Evolutionary conservation across 768 basidiomycete genomes (phyloP), one percentile per base, ranked within the genome.

Genomic region (Scleroderma bovista): DNA sequence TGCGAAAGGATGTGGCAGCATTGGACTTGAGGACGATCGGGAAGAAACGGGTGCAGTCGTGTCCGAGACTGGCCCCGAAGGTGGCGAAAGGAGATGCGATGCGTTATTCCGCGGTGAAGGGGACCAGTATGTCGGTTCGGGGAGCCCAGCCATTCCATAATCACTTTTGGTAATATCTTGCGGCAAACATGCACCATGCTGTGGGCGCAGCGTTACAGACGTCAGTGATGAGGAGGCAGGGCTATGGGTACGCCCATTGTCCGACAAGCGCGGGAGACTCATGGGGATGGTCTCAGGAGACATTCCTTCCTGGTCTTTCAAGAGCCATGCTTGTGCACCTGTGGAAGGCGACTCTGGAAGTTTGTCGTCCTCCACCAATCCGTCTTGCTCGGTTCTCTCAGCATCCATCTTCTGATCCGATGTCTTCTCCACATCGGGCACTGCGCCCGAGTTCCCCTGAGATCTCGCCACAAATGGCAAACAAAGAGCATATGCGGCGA

Each of bases 391-490:
- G n/a, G 36, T n/a, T 13, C n/a, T 38, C 3, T 15, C 19, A 38
- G 12, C 37, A 11, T 22, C 44, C 31, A 19, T 26, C n/a, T 6
- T 20, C 19, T 12, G 26, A 20, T 36, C 33, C 9, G 43, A 24
- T 22, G 12, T 13, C 20, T 36, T 44, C 38, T 56, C 52, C 43
- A 26, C 11, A 43, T 64, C 65, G 26, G 48, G 34, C 29, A 59
- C 62, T 6, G 59, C 52, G 34, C 59, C 60, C 2, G 40, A 38
- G 33, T 15, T n/a, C 13, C 34, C 13, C 34, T 38, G 46, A 41
- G 44, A 34, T 33, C 40, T 7, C 15, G 33, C 42, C 17, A 54
- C 36, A 31, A 56, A 19, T 5, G 49, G 55, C 24, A 54, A 26
- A 23, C 20, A 47, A 11, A 51, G 20, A 5, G 34, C 49, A 47